A percentile compares a stretch with the other conserved stretches of the same genome.
These are phyloP conservation scores for Oryza coarctata DNA, from an alignment of 176 grass and related monocot species.

Conservation along the genomic window DNA sequence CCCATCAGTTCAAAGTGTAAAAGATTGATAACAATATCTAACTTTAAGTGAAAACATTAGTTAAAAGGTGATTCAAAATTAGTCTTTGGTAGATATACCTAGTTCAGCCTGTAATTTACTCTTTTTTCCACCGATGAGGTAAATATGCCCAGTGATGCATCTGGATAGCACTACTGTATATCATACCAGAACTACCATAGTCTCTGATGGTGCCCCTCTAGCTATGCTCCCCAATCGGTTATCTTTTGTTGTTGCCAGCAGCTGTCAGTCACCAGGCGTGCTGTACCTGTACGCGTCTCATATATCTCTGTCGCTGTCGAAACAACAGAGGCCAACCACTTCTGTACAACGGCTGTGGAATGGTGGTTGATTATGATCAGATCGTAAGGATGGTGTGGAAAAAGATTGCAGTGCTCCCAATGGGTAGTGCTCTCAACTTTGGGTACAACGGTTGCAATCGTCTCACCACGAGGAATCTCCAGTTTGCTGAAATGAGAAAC, in stretches of 20 bases:
- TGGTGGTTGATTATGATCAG: background rate
- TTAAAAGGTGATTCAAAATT: no score
- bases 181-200: background rate
- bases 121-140: no score
- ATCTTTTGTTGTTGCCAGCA: background rate
- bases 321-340: background rate
- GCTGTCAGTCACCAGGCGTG: background rate
- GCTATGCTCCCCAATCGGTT: background rate
- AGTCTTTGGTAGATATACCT: no score
- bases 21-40: no score
- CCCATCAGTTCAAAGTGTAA: no score
- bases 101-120: no score
- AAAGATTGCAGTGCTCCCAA: background rate
- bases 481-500: background rate
- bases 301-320: constrained; percentile 8
- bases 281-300: constrained; percentile 2
- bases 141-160: no score
- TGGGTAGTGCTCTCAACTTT: background rate
- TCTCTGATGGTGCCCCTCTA: background rate
- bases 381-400: background rate
- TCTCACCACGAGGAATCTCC: background rate
- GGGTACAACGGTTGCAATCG: background rate
- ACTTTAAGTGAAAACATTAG: no score
- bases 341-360: background rate
- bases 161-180: no score